phyloP scores from a whole-genome alignment of 2,329 filamentous ascomycete genomes.

The Venturia asperata region DNA sequence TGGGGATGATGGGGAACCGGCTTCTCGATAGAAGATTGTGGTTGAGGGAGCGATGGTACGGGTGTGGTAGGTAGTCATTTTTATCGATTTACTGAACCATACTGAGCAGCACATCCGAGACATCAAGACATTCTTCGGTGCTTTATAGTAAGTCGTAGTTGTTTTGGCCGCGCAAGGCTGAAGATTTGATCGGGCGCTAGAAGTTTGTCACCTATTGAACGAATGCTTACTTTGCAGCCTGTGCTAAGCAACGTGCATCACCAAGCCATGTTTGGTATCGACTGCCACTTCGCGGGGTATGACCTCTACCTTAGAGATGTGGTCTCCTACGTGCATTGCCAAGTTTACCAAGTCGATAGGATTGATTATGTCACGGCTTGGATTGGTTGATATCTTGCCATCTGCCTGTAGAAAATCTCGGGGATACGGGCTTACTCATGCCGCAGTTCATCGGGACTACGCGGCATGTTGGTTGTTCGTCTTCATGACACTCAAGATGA shows the following conservation, averaged over 20 bases:
- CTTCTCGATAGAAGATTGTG: conserved; percentile 35
- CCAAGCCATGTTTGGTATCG: not conserved
- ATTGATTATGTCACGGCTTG: not conserved
- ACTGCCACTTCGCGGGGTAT: not conserved
- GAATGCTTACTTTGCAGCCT: not conserved
- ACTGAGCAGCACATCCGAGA: not conserved
- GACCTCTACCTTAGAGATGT: not conserved
- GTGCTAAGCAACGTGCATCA: not conserved
- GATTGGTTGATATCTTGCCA: not conserved
- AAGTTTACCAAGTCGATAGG: not conserved
- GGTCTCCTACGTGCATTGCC: not conserved
- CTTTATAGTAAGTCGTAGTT: not conserved
- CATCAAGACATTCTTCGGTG: too few species aligned
- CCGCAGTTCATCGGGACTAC: not conserved
- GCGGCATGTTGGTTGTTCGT: not conserved
- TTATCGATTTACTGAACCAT: not conserved
- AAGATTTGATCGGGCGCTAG: not conserved
- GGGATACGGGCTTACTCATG: not conserved
- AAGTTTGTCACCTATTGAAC: not conserved
- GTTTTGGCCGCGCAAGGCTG: not conserved
- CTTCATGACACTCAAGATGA: not conserved
- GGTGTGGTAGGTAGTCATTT: not conserved
- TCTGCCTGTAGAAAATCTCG: not conserved
- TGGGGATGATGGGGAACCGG: conserved; percentile 30
- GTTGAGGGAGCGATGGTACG: not conserved